Conservation (phyloP, 2,329 filamentous ascomycete genomes). For the Dendryphion nanum region DNA sequence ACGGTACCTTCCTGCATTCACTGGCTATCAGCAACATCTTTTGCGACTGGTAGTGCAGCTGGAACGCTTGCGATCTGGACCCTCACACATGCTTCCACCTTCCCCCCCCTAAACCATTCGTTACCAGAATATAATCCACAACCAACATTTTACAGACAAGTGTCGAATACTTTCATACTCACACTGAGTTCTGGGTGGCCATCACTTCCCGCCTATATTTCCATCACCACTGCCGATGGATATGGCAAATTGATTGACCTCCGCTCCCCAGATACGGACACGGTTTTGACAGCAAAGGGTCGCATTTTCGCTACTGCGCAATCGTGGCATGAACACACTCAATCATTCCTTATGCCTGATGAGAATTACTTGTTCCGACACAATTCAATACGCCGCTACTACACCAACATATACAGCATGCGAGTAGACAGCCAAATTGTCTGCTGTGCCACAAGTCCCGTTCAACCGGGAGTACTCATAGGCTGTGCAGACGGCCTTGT, state of each 20-base stretch:
- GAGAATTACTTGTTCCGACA: slow-evolving; percentile 53
- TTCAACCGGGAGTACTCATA: slow-evolving; percentile 56
- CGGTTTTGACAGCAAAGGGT: slow-evolving; percentile 46
- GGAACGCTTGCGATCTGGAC: slow-evolving; percentile 58
- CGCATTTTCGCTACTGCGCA: slow-evolving; percentile 51
- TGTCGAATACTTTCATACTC: slow-evolving; percentile 50
- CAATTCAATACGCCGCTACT: slow-evolving; percentile 53
- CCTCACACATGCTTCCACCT: slow-evolving; percentile 38
- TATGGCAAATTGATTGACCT: slow-evolving; percentile 56
- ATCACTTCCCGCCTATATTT: slow-evolving; percentile 52
- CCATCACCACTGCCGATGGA: slow-evolving; percentile 55
- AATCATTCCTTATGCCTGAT: slow-evolving; percentile 54
- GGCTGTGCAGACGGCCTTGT: slow-evolving; percentile 55
- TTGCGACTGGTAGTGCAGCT: slow-evolving; percentile 57
- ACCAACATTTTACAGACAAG: slow-evolving; percentile 44
- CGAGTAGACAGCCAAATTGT: slow-evolving; percentile 39
- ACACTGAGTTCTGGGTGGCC: slow-evolving; percentile 53
- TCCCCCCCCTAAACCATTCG: slow-evolving; percentile 5
- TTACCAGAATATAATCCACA: slow-evolving; percentile 14
- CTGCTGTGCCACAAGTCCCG: slow-evolving; percentile 48
- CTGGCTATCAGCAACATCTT: slow-evolving; percentile 56
- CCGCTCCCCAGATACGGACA: slow-evolving; percentile 46
- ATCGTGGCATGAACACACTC: slow-evolving; percentile 56
- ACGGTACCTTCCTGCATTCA: slow-evolving; percentile 56
- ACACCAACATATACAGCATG: slow-evolving; percentile 42